Percentiles rank a stretch among this genome's conserved stretches.
Conservation (phyloP, 2,329 filamentous ascomycete genomes). For the Fusarium brevicatenulatum region DNA sequence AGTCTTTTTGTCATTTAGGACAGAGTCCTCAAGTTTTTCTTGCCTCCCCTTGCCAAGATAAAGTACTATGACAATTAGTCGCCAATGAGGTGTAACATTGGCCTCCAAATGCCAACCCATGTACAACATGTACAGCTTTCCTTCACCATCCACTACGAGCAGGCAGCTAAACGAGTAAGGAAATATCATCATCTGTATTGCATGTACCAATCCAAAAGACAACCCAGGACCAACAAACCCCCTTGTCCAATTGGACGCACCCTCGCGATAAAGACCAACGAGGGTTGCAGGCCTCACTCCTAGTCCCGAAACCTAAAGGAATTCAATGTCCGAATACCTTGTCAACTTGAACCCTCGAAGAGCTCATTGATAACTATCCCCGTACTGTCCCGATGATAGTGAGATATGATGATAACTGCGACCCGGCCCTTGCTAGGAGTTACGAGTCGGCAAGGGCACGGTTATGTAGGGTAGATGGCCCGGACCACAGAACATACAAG, state of each 20-base stretch:
- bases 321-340: slow-evolving; percentile 32
- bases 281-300: slow-evolving; percentile 16
- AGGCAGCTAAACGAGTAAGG: slow-evolving; percentile 2
- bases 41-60: slow-evolving; percentile 6
- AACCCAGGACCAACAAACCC: background rate
- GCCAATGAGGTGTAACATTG: slow-evolving; percentile 22
- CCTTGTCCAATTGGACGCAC: background rate
- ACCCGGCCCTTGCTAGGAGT: background rate
- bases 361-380: slow-evolving; percentile 8
- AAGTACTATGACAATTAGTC: slow-evolving; percentile 18
- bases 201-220: background rate
- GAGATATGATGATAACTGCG: slow-evolving; percentile 4
- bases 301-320: slow-evolving; percentile 24
- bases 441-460: slow-evolving; percentile 11
- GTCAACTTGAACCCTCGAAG: background rate
- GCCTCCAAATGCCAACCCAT: slow-evolving; percentile 1
- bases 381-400: slow-evolving; percentile 36
- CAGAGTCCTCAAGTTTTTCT: background rate
- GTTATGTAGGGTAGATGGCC: slow-evolving; percentile 22
- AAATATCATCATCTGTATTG: slow-evolving; percentile 2
- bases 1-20: background rate
- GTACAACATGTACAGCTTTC: background rate
- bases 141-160: slow-evolving; percentile 13
- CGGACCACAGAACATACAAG: background rate
- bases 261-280: slow-evolving; percentile 10